phyloP scores from a whole-genome alignment of 1,284 basidiomycete species.

The Moesziomyces sp. region DNA sequence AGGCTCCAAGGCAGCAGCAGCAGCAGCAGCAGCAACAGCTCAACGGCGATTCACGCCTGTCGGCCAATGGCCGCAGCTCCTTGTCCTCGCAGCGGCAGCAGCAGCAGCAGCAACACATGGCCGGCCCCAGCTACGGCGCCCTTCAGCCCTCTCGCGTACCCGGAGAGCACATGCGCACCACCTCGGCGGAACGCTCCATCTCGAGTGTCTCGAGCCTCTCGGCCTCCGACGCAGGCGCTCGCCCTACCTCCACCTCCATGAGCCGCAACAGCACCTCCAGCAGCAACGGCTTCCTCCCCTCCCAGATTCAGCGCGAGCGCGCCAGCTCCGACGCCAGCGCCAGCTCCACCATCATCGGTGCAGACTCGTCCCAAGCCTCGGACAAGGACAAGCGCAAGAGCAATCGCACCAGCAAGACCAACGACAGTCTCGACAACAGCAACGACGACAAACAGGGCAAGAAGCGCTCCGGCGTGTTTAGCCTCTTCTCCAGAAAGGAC shows the following conservation, averaged over 20 bases:
- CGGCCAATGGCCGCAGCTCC: background rate
- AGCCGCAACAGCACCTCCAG: constrained; percentile 43
- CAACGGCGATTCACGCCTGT: background rate
- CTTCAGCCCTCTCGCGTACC: constrained; percentile 9
- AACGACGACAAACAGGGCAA: constrained; percentile 56
- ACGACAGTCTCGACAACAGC: constrained; percentile 36
- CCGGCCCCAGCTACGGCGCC: constrained; percentile 27
- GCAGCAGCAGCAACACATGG: constrained; percentile 17
- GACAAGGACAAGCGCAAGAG: constrained; percentile 50
- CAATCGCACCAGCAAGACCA: constrained; percentile 48
- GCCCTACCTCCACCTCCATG: constrained; percentile 28
- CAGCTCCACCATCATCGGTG: constrained; percentile 28
- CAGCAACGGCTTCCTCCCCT: constrained; percentile 54
- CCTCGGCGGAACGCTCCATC: constrained; percentile 47
- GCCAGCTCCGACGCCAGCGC: constrained; percentile 53
- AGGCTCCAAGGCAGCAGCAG: constrained; percentile 51
- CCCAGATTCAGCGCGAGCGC: constrained; percentile 56
- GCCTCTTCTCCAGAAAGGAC: constrained; percentile 62
- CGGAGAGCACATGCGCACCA: constrained; percentile 35
- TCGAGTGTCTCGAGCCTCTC: constrained; percentile 39
- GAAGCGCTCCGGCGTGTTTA: constrained; percentile 64
- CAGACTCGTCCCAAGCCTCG: constrained; percentile 25
- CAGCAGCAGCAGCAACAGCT: constrained; percentile 56
- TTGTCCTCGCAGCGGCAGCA: constrained; percentile 18
- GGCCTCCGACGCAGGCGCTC: constrained; percentile 17